Conservation (phyloP, 1,284 basidiomycete genomes). For the Coniophora puteana region DNA sequence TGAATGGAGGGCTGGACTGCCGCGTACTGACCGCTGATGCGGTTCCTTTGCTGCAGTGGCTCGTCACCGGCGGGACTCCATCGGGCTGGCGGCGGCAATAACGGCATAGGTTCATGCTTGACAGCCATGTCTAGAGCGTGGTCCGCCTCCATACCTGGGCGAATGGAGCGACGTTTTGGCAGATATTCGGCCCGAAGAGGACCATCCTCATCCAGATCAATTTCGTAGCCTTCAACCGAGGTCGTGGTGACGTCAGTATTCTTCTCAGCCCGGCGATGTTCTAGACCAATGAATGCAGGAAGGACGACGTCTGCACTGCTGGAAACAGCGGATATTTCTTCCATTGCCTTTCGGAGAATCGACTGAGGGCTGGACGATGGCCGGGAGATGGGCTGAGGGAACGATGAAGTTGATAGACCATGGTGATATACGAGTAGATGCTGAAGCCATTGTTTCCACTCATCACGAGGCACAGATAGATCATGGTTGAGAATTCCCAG, state of each 20-base stretch:
- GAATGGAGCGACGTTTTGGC: constrained; percentile 51
- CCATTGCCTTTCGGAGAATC: constrained; percentile 64
- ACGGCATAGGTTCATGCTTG: constrained; percentile 19
- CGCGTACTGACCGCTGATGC: constrained; percentile 53
- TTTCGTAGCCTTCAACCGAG: constrained; percentile 51
- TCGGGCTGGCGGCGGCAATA: constrained; percentile 68
- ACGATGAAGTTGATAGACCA: constrained; percentile 51
- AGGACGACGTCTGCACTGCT: constrained; percentile 36
- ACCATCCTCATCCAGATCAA: constrained; percentile 78
- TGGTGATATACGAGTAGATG: constrained; percentile 62
- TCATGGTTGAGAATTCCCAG: constrained; percentile 68
- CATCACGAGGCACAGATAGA: constrained; percentile 55
- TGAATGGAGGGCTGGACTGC: constrained; percentile 55
- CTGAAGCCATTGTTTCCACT: constrained; percentile 69
- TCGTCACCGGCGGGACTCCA: constrained; percentile 79
- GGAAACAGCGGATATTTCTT: constrained; percentile 57
- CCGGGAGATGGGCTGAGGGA: constrained; percentile 74
- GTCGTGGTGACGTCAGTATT: constrained; percentile 36
- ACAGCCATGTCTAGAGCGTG: no score
- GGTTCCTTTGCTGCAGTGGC: constrained; percentile 54
- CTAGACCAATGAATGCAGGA: constrained; percentile 68
- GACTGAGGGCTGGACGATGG: constrained; percentile 66
- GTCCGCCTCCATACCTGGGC: constrained; percentile 4
- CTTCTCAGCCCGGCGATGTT: constrained; percentile 54
- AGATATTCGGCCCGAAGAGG: constrained; percentile 76